Evolutionary conservation across 208 protist species (phyloP).

Genomic region (Polymyxa betae): DNA sequence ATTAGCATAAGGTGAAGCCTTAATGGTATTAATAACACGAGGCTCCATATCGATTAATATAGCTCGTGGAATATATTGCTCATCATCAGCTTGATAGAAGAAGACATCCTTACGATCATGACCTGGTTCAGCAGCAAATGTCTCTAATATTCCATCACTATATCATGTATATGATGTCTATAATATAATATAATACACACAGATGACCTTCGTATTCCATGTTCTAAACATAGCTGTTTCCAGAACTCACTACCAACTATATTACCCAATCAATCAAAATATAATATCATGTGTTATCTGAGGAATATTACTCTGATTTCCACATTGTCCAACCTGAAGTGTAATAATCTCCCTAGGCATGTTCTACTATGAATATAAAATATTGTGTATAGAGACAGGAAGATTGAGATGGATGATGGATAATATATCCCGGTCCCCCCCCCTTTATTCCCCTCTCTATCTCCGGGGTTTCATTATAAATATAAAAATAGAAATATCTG

Average conservation of each 20-base stretch:
- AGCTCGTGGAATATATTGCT: conserved; percentile 98
- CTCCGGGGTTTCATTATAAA: too few relatives aligned
- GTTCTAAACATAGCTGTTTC: conserved; percentile 96
- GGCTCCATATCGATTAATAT: conserved; percentile 97
- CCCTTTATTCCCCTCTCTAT: too few relatives aligned
- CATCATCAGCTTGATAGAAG: conserved; percentile 99
- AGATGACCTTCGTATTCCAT: conserved; percentile 88
- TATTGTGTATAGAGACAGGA: too few relatives aligned
- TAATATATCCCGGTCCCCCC: too few relatives aligned
- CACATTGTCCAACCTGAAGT: conserved; percentile 97
- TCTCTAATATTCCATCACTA: conserved; percentile 88
- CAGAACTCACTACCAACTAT: conserved; percentile 98
- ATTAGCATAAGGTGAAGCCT: conserved; percentile 83
- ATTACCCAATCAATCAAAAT: conserved; percentile 55
- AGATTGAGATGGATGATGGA: too few relatives aligned
- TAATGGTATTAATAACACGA: conserved; percentile 87
- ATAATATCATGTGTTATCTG: not conserved
- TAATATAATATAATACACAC: not conserved
- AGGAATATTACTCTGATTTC: conserved; percentile 81
- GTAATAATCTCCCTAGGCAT: conserved; percentile 99
- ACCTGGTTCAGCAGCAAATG: conserved; percentile 81
- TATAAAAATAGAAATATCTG: too few relatives aligned
- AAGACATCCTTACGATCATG: conserved; percentile 99
- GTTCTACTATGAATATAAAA: too few relatives aligned
- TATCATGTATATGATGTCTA: not conserved